Evolutionary conservation across 1,284 basidiomycete genomes (phyloP).

Genomic region (Puccinia polysora): DNA sequence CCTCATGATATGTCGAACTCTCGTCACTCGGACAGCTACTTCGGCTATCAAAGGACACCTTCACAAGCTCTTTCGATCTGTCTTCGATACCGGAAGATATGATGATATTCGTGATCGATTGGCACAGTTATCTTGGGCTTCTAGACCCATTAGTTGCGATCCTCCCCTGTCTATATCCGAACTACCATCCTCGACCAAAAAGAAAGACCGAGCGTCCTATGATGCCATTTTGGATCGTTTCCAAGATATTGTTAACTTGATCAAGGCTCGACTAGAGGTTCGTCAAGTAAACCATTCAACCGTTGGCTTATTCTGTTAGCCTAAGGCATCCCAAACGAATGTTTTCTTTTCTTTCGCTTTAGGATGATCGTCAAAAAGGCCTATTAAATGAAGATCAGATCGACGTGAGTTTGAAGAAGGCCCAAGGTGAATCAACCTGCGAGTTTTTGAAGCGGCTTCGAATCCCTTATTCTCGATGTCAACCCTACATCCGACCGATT

Average conservation of each 20-base stretch:
- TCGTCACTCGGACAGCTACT: slow-evolving; percentile 68
- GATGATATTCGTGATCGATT: slow-evolving; percentile 69
- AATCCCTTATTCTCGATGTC: slow-evolving; percentile 55
- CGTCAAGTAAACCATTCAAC: too few species aligned
- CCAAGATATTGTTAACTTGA: slow-evolving; percentile 62
- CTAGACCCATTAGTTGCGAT: background rate
- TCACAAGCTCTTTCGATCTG: slow-evolving; percentile 83
- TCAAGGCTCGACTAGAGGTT: slow-evolving; percentile 66
- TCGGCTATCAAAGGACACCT: slow-evolving; percentile 85
- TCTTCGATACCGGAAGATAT: slow-evolving; percentile 61
- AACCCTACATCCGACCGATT: slow-evolving; percentile 53
- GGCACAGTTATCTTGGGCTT: slow-evolving; percentile 57
- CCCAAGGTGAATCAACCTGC: slow-evolving; percentile 44
- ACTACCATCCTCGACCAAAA: background rate
- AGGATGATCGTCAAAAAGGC: background rate
- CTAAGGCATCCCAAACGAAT: too few species aligned
- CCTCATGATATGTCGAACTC: slow-evolving; percentile 66
- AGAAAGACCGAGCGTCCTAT: slow-evolving; percentile 51
- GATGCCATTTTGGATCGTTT: slow-evolving; percentile 60
- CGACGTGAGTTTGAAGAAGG: slow-evolving; percentile 44
- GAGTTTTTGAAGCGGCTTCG: slow-evolving; percentile 47
- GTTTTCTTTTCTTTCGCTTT: slow-evolving; percentile 3
- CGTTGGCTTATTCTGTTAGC: too few species aligned
- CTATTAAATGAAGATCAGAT: slow-evolving; percentile 7
- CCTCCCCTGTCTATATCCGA: background rate